A percentile compares a stretch with the other conserved stretches of the same genome.
Evolutionary conservation across 106 monocot species (phyloP).

Genomic region (Iris macrosiphon): DNA sequence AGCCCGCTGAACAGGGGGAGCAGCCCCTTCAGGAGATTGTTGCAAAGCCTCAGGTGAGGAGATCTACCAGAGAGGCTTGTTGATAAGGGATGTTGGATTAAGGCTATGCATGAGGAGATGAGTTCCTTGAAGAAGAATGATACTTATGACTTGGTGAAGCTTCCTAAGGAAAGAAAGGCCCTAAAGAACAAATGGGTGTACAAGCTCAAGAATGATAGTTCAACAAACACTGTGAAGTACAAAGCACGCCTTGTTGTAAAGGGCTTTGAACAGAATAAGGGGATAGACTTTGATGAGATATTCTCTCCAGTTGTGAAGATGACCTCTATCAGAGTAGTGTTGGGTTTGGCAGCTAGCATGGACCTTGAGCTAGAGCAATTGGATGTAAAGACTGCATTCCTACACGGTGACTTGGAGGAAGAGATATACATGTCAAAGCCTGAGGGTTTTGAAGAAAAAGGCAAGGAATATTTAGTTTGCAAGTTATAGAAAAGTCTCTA

Average conservation of each 20-base stretch:
- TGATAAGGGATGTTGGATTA: neutral
- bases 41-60: too few species aligned
- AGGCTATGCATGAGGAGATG: neutral
- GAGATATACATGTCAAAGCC: too few species aligned
- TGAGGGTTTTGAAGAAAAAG: too few species aligned
- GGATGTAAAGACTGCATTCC: neutral
- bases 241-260: conserved; percentile 8
- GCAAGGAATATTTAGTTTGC: neutral
- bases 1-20: too few species aligned
- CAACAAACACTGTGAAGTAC: neutral
- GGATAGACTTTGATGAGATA: conserved; percentile 7
- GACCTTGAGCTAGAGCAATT: conserved; percentile 7
- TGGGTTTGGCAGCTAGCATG: neutral
- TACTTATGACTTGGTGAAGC: neutral
- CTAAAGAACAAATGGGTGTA: conserved; percentile 7
- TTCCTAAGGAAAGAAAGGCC: neutral
- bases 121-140: neutral
- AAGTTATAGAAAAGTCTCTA: neutral
- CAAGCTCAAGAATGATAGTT: neutral
- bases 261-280: conserved; percentile 2
- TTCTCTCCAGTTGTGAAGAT: conserved; percentile 9
- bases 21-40: too few species aligned
- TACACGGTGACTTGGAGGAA: neutral
- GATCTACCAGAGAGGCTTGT: neutral
- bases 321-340: neutral